phyloP scores from a whole-genome alignment of 768 basidiomycete species.

The Cubamyces lactineus region DNA sequence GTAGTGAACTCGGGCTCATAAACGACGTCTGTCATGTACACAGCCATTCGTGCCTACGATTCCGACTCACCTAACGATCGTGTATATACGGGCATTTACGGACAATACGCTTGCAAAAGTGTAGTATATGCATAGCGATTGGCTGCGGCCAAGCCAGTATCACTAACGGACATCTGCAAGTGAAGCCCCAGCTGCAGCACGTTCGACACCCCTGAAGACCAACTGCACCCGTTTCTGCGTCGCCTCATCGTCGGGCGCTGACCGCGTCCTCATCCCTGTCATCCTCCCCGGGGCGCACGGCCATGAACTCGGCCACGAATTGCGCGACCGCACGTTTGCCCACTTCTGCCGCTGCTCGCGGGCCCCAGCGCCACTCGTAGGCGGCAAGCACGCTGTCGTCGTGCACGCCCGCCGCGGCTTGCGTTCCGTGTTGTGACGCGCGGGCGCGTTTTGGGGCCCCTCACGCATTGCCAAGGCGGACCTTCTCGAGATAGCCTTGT shows the following conservation, averaged over 20 bases:
- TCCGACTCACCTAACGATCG: too few species aligned
- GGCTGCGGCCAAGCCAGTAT: too few species aligned
- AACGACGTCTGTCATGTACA: too few species aligned
- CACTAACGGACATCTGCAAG: constrained; percentile 10
- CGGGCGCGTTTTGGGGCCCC: constrained; percentile 59
- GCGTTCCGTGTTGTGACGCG: constrained; percentile 38
- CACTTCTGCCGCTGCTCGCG: constrained; percentile 78
- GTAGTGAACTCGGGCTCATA: too few species aligned
- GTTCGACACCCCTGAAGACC: constrained; percentile 60
- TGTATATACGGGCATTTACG: too few species aligned
- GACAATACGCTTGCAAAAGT: too few species aligned
- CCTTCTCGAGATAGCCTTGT: constrained; percentile 80
- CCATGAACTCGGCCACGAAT: constrained; percentile 85
- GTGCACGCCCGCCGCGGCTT: constrained; percentile 33
- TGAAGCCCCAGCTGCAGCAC: constrained; percentile 58
- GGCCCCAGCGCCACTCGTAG: constrained; percentile 89
- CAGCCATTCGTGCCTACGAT: too few species aligned
- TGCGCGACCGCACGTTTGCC: constrained; percentile 76
- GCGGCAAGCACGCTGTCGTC: constrained; percentile 43
- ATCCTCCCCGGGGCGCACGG: constrained; percentile 38
- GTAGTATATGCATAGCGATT: too few species aligned
- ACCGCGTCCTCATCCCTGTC: constrained; percentile 29
- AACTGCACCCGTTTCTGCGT: constrained; percentile 43
- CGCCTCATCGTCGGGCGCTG: constrained; percentile 24
- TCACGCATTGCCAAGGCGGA: constrained; percentile 48